Evolutionary conservation across 352 stramenopile species (phyloP), one percentile per base, ranked within the genome.

Genomic region (Globisporangium echinulatum): DNA sequence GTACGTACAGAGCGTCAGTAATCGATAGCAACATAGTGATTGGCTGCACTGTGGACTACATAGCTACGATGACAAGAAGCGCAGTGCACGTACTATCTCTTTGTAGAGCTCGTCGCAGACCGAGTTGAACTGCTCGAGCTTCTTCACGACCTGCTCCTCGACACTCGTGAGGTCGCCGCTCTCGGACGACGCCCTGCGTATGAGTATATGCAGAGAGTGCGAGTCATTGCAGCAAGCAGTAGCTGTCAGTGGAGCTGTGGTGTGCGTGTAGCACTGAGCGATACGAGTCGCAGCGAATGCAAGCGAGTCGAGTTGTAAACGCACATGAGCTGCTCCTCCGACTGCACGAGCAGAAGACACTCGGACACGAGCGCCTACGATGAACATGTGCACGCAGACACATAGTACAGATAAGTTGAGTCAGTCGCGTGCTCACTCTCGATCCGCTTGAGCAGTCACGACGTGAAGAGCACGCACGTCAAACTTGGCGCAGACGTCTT

Each of bases 101-200:
- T 94, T 94, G 67, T 92, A 94, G 25, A 94, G 71, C 65, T 94
- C 84, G 67, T 94, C 84, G 68, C 82, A 92, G 42, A 94, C 84
- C 42, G 80, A 90, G 66, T 94, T 94, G 67, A 94, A 94, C 62
- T 90, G 80, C 63, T 94, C 84, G 33, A 94, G 80, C 53, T 92
- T 94, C 71, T 87, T 90, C 49, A 92, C 78, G 57, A 94, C 82
- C 55, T 91, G 77, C 52, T 90, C 82, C 54, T 90, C 84, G 49
- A 82, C 66, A 38, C 61, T 63, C 13, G 49, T 58, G 44, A 87
- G 63, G 19, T 62, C 62, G 2, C 72, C 68, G 1, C 61, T 63
- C 38, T 86, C 70, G n/a, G 54, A 49, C 43, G 43, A 54, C 40
- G 40, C 7, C 40, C 40, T 44, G 40, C 11, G 40, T 44, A 25